Evolutionary conservation across 2,329 filamentous ascomycete species (phyloP).

Genomic region (Aspergillus ochraceoroseus): DNA sequence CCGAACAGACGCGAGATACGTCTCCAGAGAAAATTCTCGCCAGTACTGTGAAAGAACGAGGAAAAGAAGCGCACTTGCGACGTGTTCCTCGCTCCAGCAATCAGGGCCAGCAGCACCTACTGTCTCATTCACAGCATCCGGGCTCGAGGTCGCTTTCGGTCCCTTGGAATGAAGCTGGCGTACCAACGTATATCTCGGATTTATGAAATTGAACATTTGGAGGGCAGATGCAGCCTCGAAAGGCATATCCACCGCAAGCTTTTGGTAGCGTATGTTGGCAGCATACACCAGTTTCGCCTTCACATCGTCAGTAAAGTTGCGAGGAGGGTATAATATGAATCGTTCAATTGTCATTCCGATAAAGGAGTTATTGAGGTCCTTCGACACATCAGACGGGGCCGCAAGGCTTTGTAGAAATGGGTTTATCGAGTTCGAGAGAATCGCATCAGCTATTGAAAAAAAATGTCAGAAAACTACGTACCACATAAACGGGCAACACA

Average conservation of each 20-base stretch:
- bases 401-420: slow-evolving; percentile 74
- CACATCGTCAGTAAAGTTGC: slow-evolving; percentile 73
- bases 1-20: slow-evolving; percentile 56
- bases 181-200: slow-evolving; percentile 47
- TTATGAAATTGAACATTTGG: slow-evolving; percentile 45
- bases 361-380: slow-evolving; percentile 64
- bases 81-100: slow-evolving; percentile 72
- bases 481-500: slow-evolving; percentile 5
- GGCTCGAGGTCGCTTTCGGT: slow-evolving; percentile 66
- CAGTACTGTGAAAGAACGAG: slow-evolving; percentile 59
- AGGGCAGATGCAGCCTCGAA: slow-evolving; percentile 42
- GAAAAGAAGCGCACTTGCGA: slow-evolving; percentile 73
- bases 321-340: slow-evolving; percentile 79
- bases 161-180: slow-evolving; percentile 68
- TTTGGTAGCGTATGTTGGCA: slow-evolving; percentile 64
- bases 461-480: slow-evolving; percentile 9
- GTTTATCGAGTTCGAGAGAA: slow-evolving; percentile 72
- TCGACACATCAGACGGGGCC: slow-evolving; percentile 57
- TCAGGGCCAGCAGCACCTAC: slow-evolving; percentile 54
- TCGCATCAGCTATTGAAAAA: slow-evolving; percentile 67
- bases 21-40: slow-evolving; percentile 63
- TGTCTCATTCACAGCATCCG: slow-evolving; percentile 63
- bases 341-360: slow-evolving; percentile 78
- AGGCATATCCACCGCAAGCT: slow-evolving; percentile 47
- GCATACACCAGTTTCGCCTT: slow-evolving; percentile 62